A percentile compares a stretch with the other conserved stretches of the same genome.
Evolutionary conservation across 768 basidiomycete genomes (phyloP).

Genomic region (Leucocoprinus leucothites): DNA sequence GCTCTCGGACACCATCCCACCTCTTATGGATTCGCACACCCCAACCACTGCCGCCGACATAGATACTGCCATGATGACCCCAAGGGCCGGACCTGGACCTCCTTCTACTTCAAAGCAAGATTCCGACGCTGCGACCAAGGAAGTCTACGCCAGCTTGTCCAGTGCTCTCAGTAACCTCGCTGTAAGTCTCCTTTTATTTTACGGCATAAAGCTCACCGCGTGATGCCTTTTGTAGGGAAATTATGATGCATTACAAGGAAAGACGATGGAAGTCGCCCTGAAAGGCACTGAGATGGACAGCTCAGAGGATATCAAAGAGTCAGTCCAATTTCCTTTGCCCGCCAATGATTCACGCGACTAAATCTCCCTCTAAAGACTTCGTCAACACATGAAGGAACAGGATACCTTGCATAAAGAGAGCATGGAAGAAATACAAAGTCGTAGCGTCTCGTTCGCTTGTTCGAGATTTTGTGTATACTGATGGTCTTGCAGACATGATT

Average conservation of each 20-base stretch:
- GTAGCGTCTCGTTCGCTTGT: conserved; percentile 11
- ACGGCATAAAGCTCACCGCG: background rate
- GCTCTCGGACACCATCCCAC: background rate
- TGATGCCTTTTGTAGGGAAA: conserved; percentile 29
- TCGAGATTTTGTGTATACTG: background rate
- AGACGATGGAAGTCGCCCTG: conserved; percentile 40
- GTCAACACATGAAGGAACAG: conserved; percentile 38
- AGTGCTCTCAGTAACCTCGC: conserved; percentile 12
- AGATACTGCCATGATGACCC: background rate
- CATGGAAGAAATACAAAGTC: conserved; percentile 48
- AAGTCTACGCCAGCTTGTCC: conserved; percentile 7
- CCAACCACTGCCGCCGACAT: background rate
- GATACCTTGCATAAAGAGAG: conserved; percentile 41
- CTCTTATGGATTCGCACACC: background rate
- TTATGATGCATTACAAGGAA: conserved; percentile 42
- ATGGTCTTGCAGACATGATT: conserved; percentile 36
- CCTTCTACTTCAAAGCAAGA: background rate
- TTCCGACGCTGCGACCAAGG: background rate
- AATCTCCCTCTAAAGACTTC: conserved; percentile 30
- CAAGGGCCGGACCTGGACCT: background rate
- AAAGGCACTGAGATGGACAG: conserved; percentile 36
- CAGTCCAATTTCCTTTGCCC: conserved; percentile 14
- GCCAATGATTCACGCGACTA: background rate
- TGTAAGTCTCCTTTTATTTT: background rate
- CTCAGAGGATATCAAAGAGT: conserved; percentile 40